Conservation (phyloP, 225 moss, liverwort and hornwort species). For the Asterella californica region DNA sequence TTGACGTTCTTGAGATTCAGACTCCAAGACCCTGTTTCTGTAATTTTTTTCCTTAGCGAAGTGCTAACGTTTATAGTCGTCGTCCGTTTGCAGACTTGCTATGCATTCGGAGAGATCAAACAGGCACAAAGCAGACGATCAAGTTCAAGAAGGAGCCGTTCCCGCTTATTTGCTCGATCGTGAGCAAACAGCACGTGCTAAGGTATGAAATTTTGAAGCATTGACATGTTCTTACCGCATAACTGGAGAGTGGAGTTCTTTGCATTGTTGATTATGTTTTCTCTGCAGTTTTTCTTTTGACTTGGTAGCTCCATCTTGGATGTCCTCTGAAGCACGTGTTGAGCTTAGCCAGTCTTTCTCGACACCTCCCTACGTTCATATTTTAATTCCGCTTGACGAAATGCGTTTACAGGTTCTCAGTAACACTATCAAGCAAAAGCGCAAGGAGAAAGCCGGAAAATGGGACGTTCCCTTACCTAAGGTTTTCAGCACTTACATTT, state of each 20-base stretch:
- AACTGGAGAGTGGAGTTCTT: neutral
- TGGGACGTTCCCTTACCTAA: conserved; percentile 98
- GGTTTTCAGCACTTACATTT: conserved; percentile 34
- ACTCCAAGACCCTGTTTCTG: too few relatives aligned
- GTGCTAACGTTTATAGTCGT: neutral
- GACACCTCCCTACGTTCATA: neutral
- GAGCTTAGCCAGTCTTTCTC: neutral
- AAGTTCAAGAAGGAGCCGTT: conserved; percentile 89
- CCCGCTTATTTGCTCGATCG: conserved; percentile 94
- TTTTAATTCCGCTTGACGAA: neutral
- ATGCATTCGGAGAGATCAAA: conserved; percentile 95
- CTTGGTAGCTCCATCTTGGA: neutral
- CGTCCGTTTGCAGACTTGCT: conserved; percentile 57
- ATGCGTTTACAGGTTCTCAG: conserved; percentile 64
- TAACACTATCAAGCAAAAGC: conserved; percentile 96
- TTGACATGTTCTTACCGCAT: neutral
- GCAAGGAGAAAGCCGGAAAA: conserved; percentile 97
- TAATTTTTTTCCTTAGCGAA: neutral
- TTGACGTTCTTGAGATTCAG: neutral
- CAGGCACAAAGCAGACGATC: conserved; percentile 93
- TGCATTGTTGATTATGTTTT: neutral
- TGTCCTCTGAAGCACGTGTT: neutral
- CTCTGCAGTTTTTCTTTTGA: neutral
- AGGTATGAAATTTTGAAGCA: conserved; percentile 29
- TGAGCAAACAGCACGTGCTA: conserved; percentile 93